These are phyloP conservation scores for Pilaira anomala DNA, from an alignment of 192 early-diverging fungal genomes.

Conservation along the genomic window DNA sequence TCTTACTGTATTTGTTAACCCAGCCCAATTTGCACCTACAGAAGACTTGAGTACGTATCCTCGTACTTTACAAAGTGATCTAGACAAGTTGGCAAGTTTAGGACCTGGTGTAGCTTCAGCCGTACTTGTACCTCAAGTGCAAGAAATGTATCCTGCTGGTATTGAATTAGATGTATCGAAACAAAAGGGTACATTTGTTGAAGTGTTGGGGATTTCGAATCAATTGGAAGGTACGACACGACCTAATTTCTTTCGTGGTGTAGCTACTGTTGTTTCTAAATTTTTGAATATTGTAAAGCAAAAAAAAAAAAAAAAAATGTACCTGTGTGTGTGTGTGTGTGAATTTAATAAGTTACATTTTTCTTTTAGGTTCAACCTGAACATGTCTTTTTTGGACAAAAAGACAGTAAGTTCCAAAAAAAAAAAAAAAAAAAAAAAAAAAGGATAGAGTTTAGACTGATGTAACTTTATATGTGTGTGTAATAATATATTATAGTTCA, in stretches of 20 bases:
- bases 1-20: conserved; percentile 94
- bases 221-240: conserved; percentile 91
- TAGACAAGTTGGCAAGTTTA: conserved; percentile 57
- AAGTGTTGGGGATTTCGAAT: conserved; percentile 83
- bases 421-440: neutral
- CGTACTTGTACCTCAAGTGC: conserved; percentile 63
- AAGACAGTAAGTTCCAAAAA: conserved; percentile 62
- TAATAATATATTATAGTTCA: conserved; percentile 46
- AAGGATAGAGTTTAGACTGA: neutral
- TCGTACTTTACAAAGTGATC: conserved; percentile 75
- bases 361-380: conserved; percentile 63
- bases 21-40: conserved; percentile 96
- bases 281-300: conserved; percentile 76
- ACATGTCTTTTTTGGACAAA: conserved; percentile 90
- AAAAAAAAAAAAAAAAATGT: neutral
- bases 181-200: conserved; percentile 90
- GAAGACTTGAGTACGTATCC: conserved; percentile 93
- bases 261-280: conserved; percentile 92
- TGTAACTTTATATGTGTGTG: neutral
- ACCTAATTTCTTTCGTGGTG: conserved; percentile 96
- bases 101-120: conserved; percentile 48
- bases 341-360: conserved; percentile 1
- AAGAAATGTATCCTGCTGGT: conserved; percentile 93
- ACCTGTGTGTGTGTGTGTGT: too few species aligned
- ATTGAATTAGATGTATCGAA: conserved; percentile 74